phyloP scores from a whole-genome alignment of 1,284 basidiomycete species.

The Pseudomicrostroma phylloplanum region DNA sequence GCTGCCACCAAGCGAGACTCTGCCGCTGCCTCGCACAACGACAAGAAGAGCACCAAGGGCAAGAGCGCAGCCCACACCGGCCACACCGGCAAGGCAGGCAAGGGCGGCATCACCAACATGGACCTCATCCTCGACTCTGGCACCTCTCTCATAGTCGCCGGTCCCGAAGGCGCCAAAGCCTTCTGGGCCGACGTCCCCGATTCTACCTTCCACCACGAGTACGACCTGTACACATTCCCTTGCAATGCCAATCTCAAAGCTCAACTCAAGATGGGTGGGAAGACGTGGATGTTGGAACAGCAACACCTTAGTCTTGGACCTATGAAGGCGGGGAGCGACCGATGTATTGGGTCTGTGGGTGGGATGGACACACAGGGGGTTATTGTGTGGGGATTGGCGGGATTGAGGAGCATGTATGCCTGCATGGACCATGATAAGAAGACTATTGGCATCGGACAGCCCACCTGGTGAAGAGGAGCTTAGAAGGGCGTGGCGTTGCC shows the following conservation, averaged over 20 bases:
- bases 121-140: conserved; percentile 16
- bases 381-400: conserved; percentile 12
- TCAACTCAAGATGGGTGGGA: conserved; percentile 11
- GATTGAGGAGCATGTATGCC: conserved; percentile 12
- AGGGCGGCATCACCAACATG: conserved; percentile 1
- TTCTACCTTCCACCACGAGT: conserved; percentile 6
- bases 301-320: conserved; percentile 12
- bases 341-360: conserved; percentile 12
- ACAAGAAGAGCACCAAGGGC: no score
- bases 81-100: no score
- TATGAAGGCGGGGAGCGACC: not conserved
- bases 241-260: conserved; percentile 11
- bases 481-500: not conserved
- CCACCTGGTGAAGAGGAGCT: not conserved
- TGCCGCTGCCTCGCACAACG: no score
- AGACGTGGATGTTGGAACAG: conserved; percentile 5
- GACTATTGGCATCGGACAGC: conserved; percentile 8
- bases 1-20: not conserved
- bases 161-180: conserved; percentile 5
- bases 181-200: conserved; percentile 13
- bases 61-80: no score
- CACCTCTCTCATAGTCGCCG: conserved; percentile 14
- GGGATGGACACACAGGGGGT: conserved; percentile 7
- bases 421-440: conserved; percentile 9
- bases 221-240: conserved; percentile 11